Base-by-base conservation (phyloP, 306 rosid species). In the Ziziphus jujuba region DNA sequence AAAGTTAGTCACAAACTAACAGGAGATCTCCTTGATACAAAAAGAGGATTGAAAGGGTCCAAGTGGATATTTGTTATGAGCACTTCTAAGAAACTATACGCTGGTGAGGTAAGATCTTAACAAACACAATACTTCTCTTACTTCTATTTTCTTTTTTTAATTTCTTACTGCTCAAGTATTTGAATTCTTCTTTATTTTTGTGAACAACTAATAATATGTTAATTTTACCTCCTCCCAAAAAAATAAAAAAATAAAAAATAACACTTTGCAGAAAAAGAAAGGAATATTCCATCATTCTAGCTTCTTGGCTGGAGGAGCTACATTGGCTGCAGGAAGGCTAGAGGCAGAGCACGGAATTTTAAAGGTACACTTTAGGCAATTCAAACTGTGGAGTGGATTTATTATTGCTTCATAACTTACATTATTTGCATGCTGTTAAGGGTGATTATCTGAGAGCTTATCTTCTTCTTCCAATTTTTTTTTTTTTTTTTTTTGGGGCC, bases 41-140 rank as follows among this genome's bases (percentile, higher is more conserved):
- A 69, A 10, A 48, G 65, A 14, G 89, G 65, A 36, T 65, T 82
- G 19, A 63, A 72, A 71, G 61, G 49, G 63, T 82, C 83, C 20
- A 93, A 90, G 83, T 93, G 91, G 89, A 93, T 93, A 77, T 93
- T 93, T 24, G 96, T 93, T 15, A 88, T 93, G 99, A 85, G 97
- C 80, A 84, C 99, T 54, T 56, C 84, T 53, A 90, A 88, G 92
- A 86, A 80, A 77, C 92, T 93, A 16, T 90, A 93, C 77, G 97
- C 89, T 31, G 97, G 99, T 50, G 76, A 63, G 82, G 99, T 93
- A 78, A 90, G 84, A 69, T 65, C 67, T 54, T 55, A 56, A 69
- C 20, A 45, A 59, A 15, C 34, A 53, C 3, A 55, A 54, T 19
- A 38, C n/a, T 28, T 48, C 33, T 61, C 21, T 13, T 36, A 54